Percentiles rank a stretch among this genome's conserved stretches.
These are phyloP conservation scores for Leucogyrophana mollusca DNA, from an alignment of 768 basidiomycete species.

Conservation along the genomic window DNA sequence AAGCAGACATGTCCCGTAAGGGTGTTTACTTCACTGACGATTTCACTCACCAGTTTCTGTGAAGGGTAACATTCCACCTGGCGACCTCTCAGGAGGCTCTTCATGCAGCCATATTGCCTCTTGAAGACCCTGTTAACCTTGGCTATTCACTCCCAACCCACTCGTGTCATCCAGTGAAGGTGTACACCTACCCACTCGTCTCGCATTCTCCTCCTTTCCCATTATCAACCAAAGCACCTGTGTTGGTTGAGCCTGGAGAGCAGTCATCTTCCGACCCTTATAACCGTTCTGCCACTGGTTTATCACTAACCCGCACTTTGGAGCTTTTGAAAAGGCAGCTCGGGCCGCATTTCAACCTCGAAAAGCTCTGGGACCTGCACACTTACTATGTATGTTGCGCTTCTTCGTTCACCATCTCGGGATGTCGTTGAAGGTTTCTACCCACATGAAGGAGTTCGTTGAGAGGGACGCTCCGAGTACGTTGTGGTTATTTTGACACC, in stretches of 20 bases:
- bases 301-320: constrained; percentile 39
- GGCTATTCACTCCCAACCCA: constrained; percentile 23
- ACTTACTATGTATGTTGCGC: constrained; percentile 38
- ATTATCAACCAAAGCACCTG: constrained; percentile 30
- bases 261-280: constrained; percentile 26
- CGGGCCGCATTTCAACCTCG: constrained; percentile 44
- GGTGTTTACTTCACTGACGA: background rate
- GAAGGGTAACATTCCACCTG: constrained; percentile 35
- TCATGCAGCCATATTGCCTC: constrained; percentile 26
- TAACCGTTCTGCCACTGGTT: constrained; percentile 34
- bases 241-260: constrained; percentile 16
- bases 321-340: constrained; percentile 32
- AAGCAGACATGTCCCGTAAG: constrained; percentile 28
- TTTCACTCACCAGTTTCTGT: background rate
- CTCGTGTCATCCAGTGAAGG: constrained; percentile 25
- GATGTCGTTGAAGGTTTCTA: constrained; percentile 2
- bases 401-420: background rate
- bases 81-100: constrained; percentile 34
- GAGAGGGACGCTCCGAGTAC: constrained; percentile 39
- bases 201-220: constrained; percentile 37
- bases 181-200: constrained; percentile 36
- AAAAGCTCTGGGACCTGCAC: constrained; percentile 47
- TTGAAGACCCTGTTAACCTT: constrained; percentile 20
- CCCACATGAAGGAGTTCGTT: constrained; percentile 32
- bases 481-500: constrained; percentile 13